A percentile compares a stretch with the other conserved stretches of the same genome.
phyloP scores from a whole-genome alignment of 2,329 filamentous ascomycete species.

The Fusarium setosum region DNA sequence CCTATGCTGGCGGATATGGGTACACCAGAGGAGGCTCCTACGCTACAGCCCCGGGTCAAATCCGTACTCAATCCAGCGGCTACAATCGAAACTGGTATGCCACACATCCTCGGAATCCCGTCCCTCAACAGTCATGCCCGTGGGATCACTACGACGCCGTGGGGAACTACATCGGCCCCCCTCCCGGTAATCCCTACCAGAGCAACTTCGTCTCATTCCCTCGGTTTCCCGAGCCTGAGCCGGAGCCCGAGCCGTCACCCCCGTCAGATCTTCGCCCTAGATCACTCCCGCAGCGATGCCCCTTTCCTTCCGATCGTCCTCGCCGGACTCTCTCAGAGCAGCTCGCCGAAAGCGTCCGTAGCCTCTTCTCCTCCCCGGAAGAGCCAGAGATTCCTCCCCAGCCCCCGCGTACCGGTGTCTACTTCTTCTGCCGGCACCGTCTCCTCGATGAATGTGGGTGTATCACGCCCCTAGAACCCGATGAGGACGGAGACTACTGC shows the following conservation, averaged over 20 bases:
- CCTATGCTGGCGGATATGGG: not conserved
- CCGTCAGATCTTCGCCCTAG: not conserved
- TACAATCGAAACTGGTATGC: conserved; percentile 22
- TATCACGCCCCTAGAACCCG: conserved; percentile 12
- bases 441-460: conserved; percentile 32
- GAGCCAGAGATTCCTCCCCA: conserved; percentile 19
- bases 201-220: conserved; percentile 26
- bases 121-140: conserved; percentile 20
- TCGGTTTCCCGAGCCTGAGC: conserved; percentile 19
- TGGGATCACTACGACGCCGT: conserved; percentile 26
- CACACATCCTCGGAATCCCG: conserved; percentile 11
- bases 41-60: not conserved
- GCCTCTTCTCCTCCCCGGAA: conserved; percentile 4
- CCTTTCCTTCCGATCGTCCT: not conserved
- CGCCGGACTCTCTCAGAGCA: conserved; percentile 21
- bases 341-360: conserved; percentile 24
- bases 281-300: not conserved
- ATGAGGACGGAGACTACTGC: conserved; percentile 36
- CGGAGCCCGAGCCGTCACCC: not conserved
- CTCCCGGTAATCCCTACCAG: conserved; percentile 1
- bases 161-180: conserved; percentile 25
- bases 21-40: conserved; percentile 14
- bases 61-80: conserved; percentile 12
- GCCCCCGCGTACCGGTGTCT: conserved; percentile 24
- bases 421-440: conserved; percentile 36